phyloP scores from a whole-genome alignment of 257 asterid species.

The Ballota nigra region DNA sequence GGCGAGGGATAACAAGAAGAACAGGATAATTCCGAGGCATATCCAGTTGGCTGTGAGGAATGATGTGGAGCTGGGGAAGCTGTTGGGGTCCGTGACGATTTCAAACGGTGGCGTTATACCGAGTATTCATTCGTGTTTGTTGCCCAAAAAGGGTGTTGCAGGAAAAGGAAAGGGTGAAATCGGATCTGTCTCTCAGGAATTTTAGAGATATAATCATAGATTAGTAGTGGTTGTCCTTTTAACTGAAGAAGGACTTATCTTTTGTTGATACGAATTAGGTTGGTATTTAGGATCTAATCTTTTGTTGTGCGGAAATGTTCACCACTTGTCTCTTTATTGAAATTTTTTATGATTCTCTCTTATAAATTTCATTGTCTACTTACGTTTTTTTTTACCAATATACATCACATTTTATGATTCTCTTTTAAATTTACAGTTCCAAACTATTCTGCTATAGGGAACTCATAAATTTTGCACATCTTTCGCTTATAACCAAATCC shows the following conservation, averaged over 20 bases:
- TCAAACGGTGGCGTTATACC: conserved; percentile 68
- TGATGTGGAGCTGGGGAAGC: conserved; percentile 52
- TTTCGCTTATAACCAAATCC: too few species aligned
- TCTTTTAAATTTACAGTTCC: too few species aligned
- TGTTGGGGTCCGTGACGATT: conserved; percentile 53
- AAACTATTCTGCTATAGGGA: too few species aligned
- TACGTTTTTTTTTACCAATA: too few species aligned
- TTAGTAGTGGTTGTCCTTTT: neutral
- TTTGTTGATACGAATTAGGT: neutral
- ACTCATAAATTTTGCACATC: too few species aligned
- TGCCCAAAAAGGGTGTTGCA: conserved; percentile 48
- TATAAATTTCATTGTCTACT: too few species aligned
- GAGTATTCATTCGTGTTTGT: conserved; percentile 37
- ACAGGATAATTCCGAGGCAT: conserved; percentile 55
- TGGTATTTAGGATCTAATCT: neutral
- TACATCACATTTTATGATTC: too few species aligned
- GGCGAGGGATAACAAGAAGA: conserved; percentile 68
- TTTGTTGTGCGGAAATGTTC: too few species aligned
- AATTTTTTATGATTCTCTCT: too few species aligned
- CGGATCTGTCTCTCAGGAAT: conserved; percentile 53
- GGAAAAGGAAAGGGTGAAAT: conserved; percentile 42
- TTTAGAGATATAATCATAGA: conserved; percentile 5
- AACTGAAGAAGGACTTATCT: too few species aligned
- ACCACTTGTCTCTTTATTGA: too few species aligned
- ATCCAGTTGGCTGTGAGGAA: conserved; percentile 62